phyloP scores from a whole-genome alignment of 345 rosid genomes.

The Microthlaspi erraticum region DNA sequence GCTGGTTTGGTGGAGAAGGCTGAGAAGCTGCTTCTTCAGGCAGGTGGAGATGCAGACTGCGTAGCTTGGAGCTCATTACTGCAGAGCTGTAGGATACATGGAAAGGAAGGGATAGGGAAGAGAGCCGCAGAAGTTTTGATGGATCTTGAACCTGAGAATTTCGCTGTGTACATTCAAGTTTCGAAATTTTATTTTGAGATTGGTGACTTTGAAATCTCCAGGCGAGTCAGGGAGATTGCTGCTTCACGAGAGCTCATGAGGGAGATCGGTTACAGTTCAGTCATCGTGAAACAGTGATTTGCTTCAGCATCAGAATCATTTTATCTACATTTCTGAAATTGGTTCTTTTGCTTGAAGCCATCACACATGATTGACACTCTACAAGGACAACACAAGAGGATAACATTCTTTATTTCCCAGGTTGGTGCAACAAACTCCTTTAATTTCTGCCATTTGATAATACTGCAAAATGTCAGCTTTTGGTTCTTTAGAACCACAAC shows the following conservation, averaged over 20 bases:
- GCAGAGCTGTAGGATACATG: conserved; percentile 69
- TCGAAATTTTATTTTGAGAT: conserved; percentile 72
- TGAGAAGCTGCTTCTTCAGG: conserved; percentile 59
- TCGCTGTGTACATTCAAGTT: conserved; percentile 62
- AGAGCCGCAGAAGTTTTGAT: conserved; percentile 65
- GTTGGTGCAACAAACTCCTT: conserved; percentile 49
- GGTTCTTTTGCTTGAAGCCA: conserved; percentile 57
- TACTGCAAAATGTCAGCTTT: conserved; percentile 13
- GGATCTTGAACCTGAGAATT: conserved; percentile 60
- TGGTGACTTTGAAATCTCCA: conserved; percentile 63
- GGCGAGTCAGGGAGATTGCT: conserved; percentile 58
- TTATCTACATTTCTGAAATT: conserved; percentile 29
- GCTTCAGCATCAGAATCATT: conserved; percentile 39
- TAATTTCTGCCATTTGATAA: conserved; percentile 12
- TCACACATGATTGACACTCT: conserved; percentile 40
- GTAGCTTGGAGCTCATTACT: conserved; percentile 81
- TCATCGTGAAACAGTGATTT: conserved; percentile 42
- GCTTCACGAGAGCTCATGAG: conserved; percentile 56
- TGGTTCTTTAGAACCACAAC: conserved; percentile 8
- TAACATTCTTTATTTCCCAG: conserved; percentile 33
- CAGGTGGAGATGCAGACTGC: conserved; percentile 56
- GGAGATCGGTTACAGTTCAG: conserved; percentile 68
- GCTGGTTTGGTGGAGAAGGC: conserved; percentile 75
- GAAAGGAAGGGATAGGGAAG: conserved; percentile 65
- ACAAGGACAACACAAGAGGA: conserved; percentile 37